Evolutionary conservation across 768 basidiomycete species (phyloP), one percentile per base, ranked within the genome.

Genomic region (Cubamyces lactineus): DNA sequence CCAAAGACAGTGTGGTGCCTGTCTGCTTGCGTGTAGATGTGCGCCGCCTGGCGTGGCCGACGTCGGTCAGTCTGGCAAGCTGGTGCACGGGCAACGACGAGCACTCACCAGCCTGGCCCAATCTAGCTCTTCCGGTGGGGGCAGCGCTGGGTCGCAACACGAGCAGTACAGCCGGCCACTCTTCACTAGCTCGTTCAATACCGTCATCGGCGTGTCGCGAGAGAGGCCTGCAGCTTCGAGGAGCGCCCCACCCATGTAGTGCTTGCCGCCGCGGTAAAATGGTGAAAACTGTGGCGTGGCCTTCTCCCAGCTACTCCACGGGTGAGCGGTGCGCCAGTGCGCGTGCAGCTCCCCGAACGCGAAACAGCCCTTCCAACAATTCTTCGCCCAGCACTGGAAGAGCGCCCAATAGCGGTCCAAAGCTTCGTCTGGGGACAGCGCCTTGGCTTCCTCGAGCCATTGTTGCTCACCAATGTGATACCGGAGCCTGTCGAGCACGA

Each of bases 341-440:
- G 13, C 43, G 54, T 56, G 54, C 2, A 56, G 45, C 26, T 56
- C 54, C n/a, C 21, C 26, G 54, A 56, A 46, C 43, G 54, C 34
- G 41, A 28, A 8, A 7, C 3, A 26, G 43, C 5, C 30, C 12
- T 4, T 45, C 6, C 54, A n/a, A 3, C 28, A 13, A 5, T 17
- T 42, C 19, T 46, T n/a, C 7, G 17, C 1, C 26, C n/a, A 13
- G 52, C 54, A 56, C 16, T 16, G 5, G 21, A 46, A 56, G 28
- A 56, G 43, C 42, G 54, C 42, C 28, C 46, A 45, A 45, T 30
- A n/a, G 5, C 54, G 43, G 19, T 24, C 15, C 17, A 56, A 45
- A 4, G 28, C 30, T 26, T 46, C 28, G 15, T 54, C 53, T 3
- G 34, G 30, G 21, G 51, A 21, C 51, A 38, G 13, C n/a, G n/a